Percentiles rank a stretch among this genome's conserved stretches.
phyloP scores from a whole-genome alignment of 78 protist genomes.

The Emiliania huxleyi region DNA sequence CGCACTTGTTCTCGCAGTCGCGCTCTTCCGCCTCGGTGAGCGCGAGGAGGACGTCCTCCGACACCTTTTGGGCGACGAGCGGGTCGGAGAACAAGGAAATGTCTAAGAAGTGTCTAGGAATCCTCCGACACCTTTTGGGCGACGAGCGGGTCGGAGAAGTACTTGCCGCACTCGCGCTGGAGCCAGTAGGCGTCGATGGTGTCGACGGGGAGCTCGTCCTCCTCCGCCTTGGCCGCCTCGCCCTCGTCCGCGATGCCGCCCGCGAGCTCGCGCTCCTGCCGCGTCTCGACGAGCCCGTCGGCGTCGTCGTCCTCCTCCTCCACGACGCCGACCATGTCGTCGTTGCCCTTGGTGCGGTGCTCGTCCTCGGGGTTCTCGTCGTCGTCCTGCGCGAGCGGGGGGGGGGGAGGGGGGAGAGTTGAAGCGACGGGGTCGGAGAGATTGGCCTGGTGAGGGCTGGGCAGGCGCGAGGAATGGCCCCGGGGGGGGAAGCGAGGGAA shows the following conservation, averaged over 20 bases:
- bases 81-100: no score
- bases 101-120: no score
- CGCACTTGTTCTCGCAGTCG: slow-evolving; percentile 77
- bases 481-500: no score
- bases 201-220: slow-evolving; percentile 17
- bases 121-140: slow-evolving; percentile 31
- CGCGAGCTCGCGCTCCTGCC: slow-evolving; percentile 36
- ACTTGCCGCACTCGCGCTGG: background rate
- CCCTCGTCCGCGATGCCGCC: slow-evolving; percentile 71
- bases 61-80: slow-evolving; percentile 16
- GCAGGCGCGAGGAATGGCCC: no score
- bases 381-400: no score
- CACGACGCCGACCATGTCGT: slow-evolving; percentile 36
- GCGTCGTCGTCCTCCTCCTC: slow-evolving; percentile 42
- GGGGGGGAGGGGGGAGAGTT: no score
- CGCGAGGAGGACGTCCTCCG: slow-evolving; percentile 26
- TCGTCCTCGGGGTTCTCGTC: slow-evolving; percentile 59
- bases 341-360: background rate
- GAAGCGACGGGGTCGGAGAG: no score
- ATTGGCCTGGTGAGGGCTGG: no score
- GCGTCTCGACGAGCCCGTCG: slow-evolving; percentile 38
- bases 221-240: slow-evolving; percentile 49
- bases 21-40: slow-evolving; percentile 40
- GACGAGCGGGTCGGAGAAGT: slow-evolving; percentile 13
- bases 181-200: slow-evolving; percentile 48